phyloP scores from a whole-genome alignment of 768 basidiomycete genomes.

The Russula sp. region DNA sequence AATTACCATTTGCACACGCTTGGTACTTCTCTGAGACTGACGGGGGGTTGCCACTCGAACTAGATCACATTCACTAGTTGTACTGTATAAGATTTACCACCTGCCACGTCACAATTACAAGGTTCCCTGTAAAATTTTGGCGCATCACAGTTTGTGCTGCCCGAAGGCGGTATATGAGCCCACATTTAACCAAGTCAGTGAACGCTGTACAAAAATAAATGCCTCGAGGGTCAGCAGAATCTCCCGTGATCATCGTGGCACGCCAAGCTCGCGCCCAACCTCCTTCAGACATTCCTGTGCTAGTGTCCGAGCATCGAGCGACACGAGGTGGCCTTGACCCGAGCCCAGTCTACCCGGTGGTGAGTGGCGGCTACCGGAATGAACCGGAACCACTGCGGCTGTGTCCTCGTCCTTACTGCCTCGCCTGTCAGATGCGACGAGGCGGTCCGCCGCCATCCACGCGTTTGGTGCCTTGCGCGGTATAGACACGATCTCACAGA shows the following conservation, averaged over 20 bases:
- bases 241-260: constrained; percentile 27
- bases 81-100: too few relatives aligned
- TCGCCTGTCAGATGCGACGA: constrained; percentile 7
- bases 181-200: background rate
- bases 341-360: background rate
- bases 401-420: background rate
- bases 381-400: background rate
- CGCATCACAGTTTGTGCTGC: too few relatives aligned
- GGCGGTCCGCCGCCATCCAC: constrained; percentile 43
- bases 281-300: constrained; percentile 62
- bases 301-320: constrained; percentile 60
- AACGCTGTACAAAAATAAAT: background rate
- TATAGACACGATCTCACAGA: constrained; percentile 75
- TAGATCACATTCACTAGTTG: too few relatives aligned
- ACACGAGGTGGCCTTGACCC: constrained; percentile 26
- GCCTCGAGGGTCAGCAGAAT: background rate
- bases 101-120: too few relatives aligned
- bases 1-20: too few relatives aligned
- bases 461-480: constrained; percentile 60
- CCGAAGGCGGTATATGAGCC: too few relatives aligned
- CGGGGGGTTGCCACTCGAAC: too few relatives aligned
- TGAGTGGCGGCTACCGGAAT: background rate
- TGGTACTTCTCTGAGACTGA: too few relatives aligned
- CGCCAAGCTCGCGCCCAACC: constrained; percentile 72
- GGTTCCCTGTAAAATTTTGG: too few relatives aligned